phyloP scores from a whole-genome alignment of 1,139 yeast species.

The Candida dubliniensis region DNA sequence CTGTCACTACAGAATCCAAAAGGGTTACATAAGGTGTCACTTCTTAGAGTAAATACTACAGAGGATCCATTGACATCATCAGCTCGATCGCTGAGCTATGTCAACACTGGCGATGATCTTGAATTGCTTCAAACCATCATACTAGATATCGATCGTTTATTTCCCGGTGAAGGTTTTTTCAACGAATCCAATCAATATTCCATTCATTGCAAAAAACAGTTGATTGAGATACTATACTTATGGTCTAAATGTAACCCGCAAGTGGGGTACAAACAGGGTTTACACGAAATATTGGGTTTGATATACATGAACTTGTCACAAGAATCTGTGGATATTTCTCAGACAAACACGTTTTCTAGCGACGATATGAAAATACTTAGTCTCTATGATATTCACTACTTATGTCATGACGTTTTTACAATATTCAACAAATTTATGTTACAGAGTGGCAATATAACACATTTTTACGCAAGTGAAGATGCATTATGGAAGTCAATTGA shows the following conservation, averaged over 20 bases:
- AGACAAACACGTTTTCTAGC: constrained; percentile 30
- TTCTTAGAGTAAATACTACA: constrained; percentile 15
- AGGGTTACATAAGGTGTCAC: constrained; percentile 14
- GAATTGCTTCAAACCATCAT: constrained; percentile 48
- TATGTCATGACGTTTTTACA: constrained; percentile 48
- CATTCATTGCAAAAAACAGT: constrained; percentile 30
- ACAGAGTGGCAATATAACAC: constrained; percentile 36
- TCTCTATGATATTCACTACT: constrained; percentile 38
- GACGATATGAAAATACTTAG: constrained; percentile 38
- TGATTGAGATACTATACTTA: constrained; percentile 53
- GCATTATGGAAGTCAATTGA: constrained; percentile 46
- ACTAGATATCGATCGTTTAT: constrained; percentile 61
- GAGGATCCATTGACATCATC: constrained; percentile 16
- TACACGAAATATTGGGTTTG: constrained; percentile 67
- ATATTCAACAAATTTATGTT: constrained; percentile 45
- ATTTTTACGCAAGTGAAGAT: constrained; percentile 44
- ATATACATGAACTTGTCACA: constrained; percentile 49
- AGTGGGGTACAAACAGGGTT: constrained; percentile 67
- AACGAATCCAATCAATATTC: constrained; percentile 23
- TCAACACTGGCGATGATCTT: constrained; percentile 16
- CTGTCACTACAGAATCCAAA: constrained; percentile 8
- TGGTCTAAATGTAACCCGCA: constrained; percentile 54
- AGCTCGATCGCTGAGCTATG: constrained; percentile 5
- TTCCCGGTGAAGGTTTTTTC: constrained; percentile 60
- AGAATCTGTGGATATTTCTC: constrained; percentile 40